Evolutionary conservation across 208 protist species (phyloP), one percentile per base, ranked within the genome.

Genomic region (Tritrichomonas foetus): DNA sequence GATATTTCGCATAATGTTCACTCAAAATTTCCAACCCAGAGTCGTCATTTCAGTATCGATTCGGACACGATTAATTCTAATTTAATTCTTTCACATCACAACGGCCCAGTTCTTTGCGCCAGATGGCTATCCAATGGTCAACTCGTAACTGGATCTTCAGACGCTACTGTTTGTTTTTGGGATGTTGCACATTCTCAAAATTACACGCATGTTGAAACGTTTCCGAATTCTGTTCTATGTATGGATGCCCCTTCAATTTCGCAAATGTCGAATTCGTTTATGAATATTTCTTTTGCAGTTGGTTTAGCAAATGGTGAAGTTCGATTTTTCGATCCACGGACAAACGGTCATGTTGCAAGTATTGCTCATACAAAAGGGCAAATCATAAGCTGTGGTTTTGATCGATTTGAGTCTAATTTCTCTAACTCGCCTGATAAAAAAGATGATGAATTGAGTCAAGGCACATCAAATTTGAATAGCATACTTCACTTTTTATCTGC

Each of bases 121-220:
- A 13, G 5, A 8, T 89, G 78, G 78, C 47, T 89, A 14, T 22
- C 41, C 2, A 47, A 89, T 39, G 41, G 47, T 33, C 78, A 89
- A 16, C 47, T 89, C 3, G 27, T 89, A 20, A 57, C 41, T 57
- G 78, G 78, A 3, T 49, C 78, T 33, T 20, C 33, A 27, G 78
- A 57, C 39, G 13, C 41, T 22, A 36, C 20, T 16, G 3, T 89
- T 2, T 39, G 25, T 36, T 39, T 89, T 33, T 89, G 78, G 78
- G 78, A 89, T 39, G 47, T 89, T 89, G 44, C 27, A 57, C 78
- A 89, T 53, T 89, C 78, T 20, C 44, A 89, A 89, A 89, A 9
- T 0, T 33, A 8, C 47, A 53, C 44, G n/a, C 44, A 33, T 27
- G 16, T 30, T 16, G 78, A 89, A 57, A 57, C 3, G 13, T 0